Base-by-base conservation (phyloP, 257 asterid genomes). In the Lycium barbarum region DNA sequence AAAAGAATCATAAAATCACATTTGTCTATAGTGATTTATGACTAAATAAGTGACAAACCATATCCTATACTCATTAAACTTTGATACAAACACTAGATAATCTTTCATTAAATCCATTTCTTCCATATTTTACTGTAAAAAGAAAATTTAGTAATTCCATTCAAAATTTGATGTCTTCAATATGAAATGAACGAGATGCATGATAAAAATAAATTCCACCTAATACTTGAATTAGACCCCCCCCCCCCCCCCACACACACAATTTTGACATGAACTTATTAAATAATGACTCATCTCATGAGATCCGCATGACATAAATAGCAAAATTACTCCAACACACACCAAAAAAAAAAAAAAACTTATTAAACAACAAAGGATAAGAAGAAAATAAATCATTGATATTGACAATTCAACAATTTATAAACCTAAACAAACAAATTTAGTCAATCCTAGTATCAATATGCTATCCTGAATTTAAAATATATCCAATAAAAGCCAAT, bases 181-280 rank as follows among this genome's bases (percentile, higher is more conserved):
- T 68, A 35, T 68, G 7, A 12, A 51, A 74, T 2, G 40, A 15
- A 22, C 11, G 0, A 49, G 6, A 49, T 74, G 45, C 61, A 6
- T 74, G 81, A 22, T 49, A 74, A 49, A 70, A 74, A 49, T 74
- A 7, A 47, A 22, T 74, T 74, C 43, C 20, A 47, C 43, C 81
- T 74, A 47, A 74, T 74, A 47, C 62, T 12, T 74, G 62, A 74
- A 74, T 49, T 74, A 47, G 36, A 22, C 12, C 5, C 49, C 20
- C 17, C 81, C 49, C 49, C 20, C 17, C 62, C 49, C 81, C n/a
- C n/a, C n/a, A n/a, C n/a, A n/a, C n/a, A n/a, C n/a, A 74, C 36
- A 49, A 11, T 13, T 74, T 74, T 22, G 18, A 22, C 45, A 51
- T 49, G 81, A 74, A 22, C 22, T 49, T 74, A 51, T 47, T 74